Evolutionary conservation across 2,329 filamentous ascomycete genomes (phyloP).

Genomic region (Xylariaceae sp.): DNA sequence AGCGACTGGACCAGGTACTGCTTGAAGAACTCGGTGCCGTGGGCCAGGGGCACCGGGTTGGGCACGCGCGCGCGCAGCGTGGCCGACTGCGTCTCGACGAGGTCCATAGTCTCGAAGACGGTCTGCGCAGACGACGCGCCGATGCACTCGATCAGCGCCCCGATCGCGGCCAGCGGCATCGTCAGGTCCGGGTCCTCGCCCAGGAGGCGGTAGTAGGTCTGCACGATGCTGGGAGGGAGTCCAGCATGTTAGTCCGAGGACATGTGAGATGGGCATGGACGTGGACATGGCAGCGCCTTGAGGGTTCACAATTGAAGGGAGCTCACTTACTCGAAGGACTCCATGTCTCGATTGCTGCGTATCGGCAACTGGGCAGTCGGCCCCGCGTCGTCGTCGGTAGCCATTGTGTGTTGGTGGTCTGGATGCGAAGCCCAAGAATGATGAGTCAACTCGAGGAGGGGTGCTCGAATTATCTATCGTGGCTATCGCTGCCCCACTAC

Average conservation of each 20-base stretch:
- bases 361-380: slow-evolving; percentile 18
- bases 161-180: slow-evolving; percentile 92
- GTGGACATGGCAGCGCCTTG: too few species aligned
- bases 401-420: slow-evolving; percentile 9
- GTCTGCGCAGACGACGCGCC: slow-evolving; percentile 76
- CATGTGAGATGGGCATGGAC: too few species aligned
- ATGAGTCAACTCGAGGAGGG: too few species aligned
- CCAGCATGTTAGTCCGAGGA: background rate
- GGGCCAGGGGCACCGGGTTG: slow-evolving; percentile 88
- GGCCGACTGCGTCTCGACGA: slow-evolving; percentile 72
- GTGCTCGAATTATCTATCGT: too few species aligned
- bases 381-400: slow-evolving; percentile 11
- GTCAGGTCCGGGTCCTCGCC: slow-evolving; percentile 75
- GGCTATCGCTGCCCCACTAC: too few species aligned
- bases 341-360: slow-evolving; percentile 23
- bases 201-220: slow-evolving; percentile 51
- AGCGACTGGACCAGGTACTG: slow-evolving; percentile 81
- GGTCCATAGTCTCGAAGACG: slow-evolving; percentile 88
- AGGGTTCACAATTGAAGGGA: too few species aligned
- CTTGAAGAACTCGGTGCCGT: slow-evolving; percentile 93
- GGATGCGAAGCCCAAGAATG: too few species aligned
- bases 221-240: slow-evolving; percentile 43
- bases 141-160: slow-evolving; percentile 83
- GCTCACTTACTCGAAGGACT: slow-evolving; percentile 25
- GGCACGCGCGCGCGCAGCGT: slow-evolving; percentile 73